Evolutionary conservation across 495 filamentous ascomycete genomes (phyloP).

Genomic region (Talaromyces nanjingensis): DNA sequence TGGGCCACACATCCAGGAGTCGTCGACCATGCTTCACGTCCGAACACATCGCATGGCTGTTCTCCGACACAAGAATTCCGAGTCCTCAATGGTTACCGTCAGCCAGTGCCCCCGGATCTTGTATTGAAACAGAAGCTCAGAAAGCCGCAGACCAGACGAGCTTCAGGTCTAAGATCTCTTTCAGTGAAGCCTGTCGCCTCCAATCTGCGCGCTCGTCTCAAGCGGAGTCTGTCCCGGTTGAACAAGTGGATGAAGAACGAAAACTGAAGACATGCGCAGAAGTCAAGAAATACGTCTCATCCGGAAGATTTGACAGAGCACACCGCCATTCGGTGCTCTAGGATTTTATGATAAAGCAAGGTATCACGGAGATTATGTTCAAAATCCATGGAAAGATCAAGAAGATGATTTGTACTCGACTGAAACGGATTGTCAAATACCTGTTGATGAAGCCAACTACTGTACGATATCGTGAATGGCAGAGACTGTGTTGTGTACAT

Average conservation of each 20-base stretch:
- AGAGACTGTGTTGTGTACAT: not conserved
- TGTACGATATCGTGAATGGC: too few relatives aligned
- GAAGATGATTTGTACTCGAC: not conserved
- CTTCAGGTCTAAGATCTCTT: conserved; percentile 1
- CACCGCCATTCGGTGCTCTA: too few relatives aligned
- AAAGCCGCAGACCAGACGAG: not conserved
- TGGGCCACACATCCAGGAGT: not conserved
- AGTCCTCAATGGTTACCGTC: conserved; percentile 7
- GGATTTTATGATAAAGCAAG: too few relatives aligned
- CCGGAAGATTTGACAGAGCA: too few relatives aligned
- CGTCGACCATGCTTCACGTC: not conserved
- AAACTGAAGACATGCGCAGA: not conserved
- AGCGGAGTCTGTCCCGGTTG: conserved; percentile 5
- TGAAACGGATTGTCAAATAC: not conserved
- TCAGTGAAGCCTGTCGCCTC: conserved; percentile 6
- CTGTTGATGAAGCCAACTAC: not conserved
- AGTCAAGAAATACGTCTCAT: too few relatives aligned
- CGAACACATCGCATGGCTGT: not conserved
- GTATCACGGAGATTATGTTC: too few relatives aligned
- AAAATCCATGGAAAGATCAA: not conserved
- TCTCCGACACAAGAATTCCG: not conserved
- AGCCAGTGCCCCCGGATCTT: conserved; percentile 3
- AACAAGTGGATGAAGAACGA: conserved; percentile 9
- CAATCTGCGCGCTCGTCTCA: conserved; percentile 1
- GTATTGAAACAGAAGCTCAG: not conserved